A percentile compares a stretch with the other conserved stretches of the same genome.
Evolutionary conservation across 257 asterid genomes (phyloP).

Genomic region (Solanum medicagineum): DNA sequence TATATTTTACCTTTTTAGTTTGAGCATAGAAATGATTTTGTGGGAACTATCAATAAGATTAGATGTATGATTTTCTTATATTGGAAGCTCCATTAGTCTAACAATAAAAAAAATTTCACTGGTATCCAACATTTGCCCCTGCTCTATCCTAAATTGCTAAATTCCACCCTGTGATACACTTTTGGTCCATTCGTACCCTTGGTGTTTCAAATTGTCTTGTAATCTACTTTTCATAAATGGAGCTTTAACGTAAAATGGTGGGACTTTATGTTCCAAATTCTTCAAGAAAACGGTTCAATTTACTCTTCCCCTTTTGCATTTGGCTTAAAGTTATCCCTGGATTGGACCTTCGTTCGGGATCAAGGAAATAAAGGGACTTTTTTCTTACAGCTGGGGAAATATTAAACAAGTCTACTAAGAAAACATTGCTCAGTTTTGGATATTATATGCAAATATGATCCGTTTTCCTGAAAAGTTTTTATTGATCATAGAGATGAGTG

Average conservation of each 20-base stretch:
- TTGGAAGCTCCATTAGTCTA: not conserved
- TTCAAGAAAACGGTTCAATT: not conserved
- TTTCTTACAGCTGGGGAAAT: not conserved
- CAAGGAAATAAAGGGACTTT: not conserved
- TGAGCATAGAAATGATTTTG: not conserved
- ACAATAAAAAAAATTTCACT: not conserved
- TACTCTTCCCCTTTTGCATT: not conserved
- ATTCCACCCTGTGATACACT: not conserved
- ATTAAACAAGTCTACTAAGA: not conserved
- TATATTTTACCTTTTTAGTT: not conserved
- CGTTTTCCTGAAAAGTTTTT: not conserved
- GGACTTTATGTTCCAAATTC: not conserved
- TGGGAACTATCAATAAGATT: not conserved
- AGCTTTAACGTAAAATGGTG: not conserved
- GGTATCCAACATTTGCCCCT: not conserved
- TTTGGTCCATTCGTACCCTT: not conserved
- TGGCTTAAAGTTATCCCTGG: not conserved
- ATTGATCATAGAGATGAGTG: not conserved
- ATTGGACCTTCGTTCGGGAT: not conserved
- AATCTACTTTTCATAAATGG: not conserved
- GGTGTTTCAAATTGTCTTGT: not conserved
- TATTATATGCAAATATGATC: not conserved
- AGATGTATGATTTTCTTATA: not conserved
- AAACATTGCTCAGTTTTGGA: not conserved
- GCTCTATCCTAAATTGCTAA: too few species aligned